Base-by-base conservation (phyloP, 208 protist genomes). In the Herpetomonas tarakana region DNA sequence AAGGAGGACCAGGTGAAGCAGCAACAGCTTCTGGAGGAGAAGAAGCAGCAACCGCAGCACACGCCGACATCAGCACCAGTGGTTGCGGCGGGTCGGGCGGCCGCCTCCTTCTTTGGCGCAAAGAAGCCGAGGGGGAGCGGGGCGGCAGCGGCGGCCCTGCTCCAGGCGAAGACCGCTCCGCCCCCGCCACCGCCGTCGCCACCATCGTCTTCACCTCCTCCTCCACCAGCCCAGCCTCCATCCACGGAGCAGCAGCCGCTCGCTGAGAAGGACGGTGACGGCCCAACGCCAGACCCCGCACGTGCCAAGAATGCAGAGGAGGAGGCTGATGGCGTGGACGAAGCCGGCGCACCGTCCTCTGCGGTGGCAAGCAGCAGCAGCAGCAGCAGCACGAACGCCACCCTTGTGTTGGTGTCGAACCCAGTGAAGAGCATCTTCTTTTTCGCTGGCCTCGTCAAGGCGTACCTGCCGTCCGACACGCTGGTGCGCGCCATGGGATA, bases 61-160 rank as follows among this genome's bases (percentile, higher is more conserved):
- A n/a, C n/a, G n/a, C n/a, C n/a, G n/a, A n/a, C n/a, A n/a, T n/a
- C n/a, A n/a, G n/a, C n/a, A n/a, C n/a, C n/a, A n/a, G n/a, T n/a
- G n/a, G n/a, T n/a, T n/a, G n/a, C n/a, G n/a, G n/a, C n/a, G n/a
- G n/a, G n/a, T n/a, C n/a, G n/a, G n/a, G n/a, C n/a, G n/a, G 70
- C 72, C 11, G 72, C 77, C n/a, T 84, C 81, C 39, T 92, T 92
- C 58, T 92, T 92, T 54, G 65, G 67, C 47, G n/a, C 57, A 3
- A 53, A 66, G 9, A 52, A 58, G 53, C 1, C 41, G 24, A 58
- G 30, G 27, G 25, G 45, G 31, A n/a, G n/a, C n/a, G n/a, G n/a
- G n/a, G 61, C 75, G n/a, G 72, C 72, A 0, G 76, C 77, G n/a
- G 79, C 77, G 11, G 77, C 80, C 1, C 63, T 91, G 19, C 46